Evolutionary conservation across 139 green algal genomes (phyloP), one percentile per base, ranked within the genome.

Genomic region (Astrephomene gubernaculifera): DNA sequence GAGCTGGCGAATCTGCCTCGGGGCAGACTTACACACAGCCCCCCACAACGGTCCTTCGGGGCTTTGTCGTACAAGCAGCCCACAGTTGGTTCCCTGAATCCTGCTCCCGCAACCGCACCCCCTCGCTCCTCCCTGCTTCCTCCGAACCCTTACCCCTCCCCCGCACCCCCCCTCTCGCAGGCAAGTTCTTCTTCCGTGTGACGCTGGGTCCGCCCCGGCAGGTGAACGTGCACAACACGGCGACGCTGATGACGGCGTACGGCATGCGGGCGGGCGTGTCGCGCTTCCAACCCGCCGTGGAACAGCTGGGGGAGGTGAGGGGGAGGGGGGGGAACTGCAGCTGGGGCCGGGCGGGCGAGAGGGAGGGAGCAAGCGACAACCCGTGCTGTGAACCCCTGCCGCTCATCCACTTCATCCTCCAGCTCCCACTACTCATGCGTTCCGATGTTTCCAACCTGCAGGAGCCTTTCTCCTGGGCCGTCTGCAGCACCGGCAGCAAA

Each of bases 401-500:
- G n/a, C n/a, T n/a, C n/a, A n/a, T n/a, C n/a, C n/a, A n/a, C n/a
- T n/a, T n/a, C n/a, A n/a, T n/a, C n/a, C n/a, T n/a, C n/a, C n/a
- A n/a, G n/a, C n/a, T n/a, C n/a, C n/a, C n/a, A n/a, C n/a, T n/a
- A n/a, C n/a, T n/a, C n/a, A n/a, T n/a, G n/a, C n/a, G n/a, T n/a
- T n/a, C n/a, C n/a, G n/a, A n/a, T n/a, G n/a, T n/a, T n/a, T n/a
- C n/a, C n/a, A n/a, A n/a, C 9, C 43, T 0, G 2, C 72, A 82
- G 74, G 75, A 79, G 53, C 39, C 57, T 36, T 52, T 49, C 35
- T 90, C 87, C 33, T 86, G 71, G 73, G 81, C 81, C 43, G 87
- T 71, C 57, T 82, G 80, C 57, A 75, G 63, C 52, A 90, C 52
- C 43, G 87, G 87, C 73, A 90, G 82, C n/a, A 68, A 72, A 25